Evolutionary conservation across 1,284 basidiomycete genomes (phyloP).

Genomic region (Trichosporon sp.): DNA sequence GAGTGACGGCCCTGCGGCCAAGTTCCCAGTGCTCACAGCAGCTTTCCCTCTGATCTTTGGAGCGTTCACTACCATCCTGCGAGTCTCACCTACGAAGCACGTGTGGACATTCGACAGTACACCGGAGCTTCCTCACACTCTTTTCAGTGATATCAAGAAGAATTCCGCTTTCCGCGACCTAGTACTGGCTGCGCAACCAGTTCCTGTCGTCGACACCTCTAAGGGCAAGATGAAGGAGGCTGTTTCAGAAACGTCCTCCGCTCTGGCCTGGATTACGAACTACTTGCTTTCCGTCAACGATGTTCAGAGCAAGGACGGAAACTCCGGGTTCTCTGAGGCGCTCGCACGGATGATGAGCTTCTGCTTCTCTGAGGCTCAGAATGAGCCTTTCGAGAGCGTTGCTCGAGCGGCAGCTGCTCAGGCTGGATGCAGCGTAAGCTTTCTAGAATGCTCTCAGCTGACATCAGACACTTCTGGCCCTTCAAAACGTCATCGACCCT

Average conservation of each 20-base stretch:
- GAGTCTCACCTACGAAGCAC: constrained; percentile 62
- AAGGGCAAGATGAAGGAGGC: constrained; percentile 40
- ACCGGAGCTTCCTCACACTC: constrained; percentile 63
- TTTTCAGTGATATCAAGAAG: constrained; percentile 79
- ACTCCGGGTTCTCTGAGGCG: constrained; percentile 66
- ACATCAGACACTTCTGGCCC: constrained; percentile 31
- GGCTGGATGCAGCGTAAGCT: constrained; percentile 66
- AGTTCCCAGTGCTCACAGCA: constrained; percentile 46
- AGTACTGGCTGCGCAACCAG: constrained; percentile 52
- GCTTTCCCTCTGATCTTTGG: constrained; percentile 69
- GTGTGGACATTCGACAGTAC: constrained; percentile 69
- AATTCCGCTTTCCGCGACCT: constrained; percentile 66
- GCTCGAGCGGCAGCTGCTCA: constrained; percentile 65
- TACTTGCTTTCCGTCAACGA: constrained; percentile 48
- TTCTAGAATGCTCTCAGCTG: not conserved
- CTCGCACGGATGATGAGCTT: constrained; percentile 70
- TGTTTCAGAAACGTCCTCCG: constrained; percentile 6
- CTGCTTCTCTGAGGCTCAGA: constrained; percentile 74
- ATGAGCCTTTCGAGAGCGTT: constrained; percentile 64
- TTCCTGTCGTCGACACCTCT: not conserved
- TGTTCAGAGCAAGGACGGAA: constrained; percentile 59
- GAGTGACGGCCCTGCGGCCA: not conserved
- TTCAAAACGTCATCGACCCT: constrained; percentile 29
- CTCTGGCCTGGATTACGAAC: constrained; percentile 43
- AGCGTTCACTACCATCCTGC: constrained; percentile 58